Base-by-base conservation (phyloP, 2,329 filamentous ascomycete genomes). In the Claviceps africana region DNA sequence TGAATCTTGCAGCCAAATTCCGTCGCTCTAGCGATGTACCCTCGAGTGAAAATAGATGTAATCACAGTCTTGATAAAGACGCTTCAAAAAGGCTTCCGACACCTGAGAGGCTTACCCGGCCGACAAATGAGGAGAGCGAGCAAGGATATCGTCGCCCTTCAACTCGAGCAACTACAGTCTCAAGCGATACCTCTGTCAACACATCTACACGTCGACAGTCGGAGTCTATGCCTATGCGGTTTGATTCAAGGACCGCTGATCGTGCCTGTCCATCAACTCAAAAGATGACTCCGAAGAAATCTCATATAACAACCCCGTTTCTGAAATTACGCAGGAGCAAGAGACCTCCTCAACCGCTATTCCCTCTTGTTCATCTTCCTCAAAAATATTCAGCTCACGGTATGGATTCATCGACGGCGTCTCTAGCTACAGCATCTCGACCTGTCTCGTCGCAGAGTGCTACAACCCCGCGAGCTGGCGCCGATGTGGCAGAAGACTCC, bases 141-240 rank as follows among this genome's bases (percentile, higher is more conserved):
- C 74, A 81, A 11, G 58, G 56, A 47, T 62, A 62, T 28, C 63
- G 64, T 39, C 61, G 60, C 40, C 59, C 61, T 25, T 65, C 64
- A 37, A 61, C 61, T 28, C 63, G 62, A 53, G 58, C 59, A 17
- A 61, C 60, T 4, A 56, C 57, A 30, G 56, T 55, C 17, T 61
- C 61, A 35, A 65, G 64, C 49, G 62, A 61, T 44, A 61, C 60
- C 22, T 74, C 79, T 2, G 70, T 88, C 70, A 53, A 67, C 67
- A 57, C 73, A 64, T 59, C 71, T 64, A 51, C 71, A 68, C 48
- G 73, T 66, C 59, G 76, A 69, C 61, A 64, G 67, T 57, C 68
- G 63, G 91, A 96, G 62, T 96, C 91, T 1, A 95, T 89, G 2
- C 80, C 91, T 1, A 95, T 89, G 2, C 80, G 86, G 58, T 96